Evolutionary conservation across 495 filamentous ascomycete genomes (phyloP).

Genomic region (Acidomyces sp.): DNA sequence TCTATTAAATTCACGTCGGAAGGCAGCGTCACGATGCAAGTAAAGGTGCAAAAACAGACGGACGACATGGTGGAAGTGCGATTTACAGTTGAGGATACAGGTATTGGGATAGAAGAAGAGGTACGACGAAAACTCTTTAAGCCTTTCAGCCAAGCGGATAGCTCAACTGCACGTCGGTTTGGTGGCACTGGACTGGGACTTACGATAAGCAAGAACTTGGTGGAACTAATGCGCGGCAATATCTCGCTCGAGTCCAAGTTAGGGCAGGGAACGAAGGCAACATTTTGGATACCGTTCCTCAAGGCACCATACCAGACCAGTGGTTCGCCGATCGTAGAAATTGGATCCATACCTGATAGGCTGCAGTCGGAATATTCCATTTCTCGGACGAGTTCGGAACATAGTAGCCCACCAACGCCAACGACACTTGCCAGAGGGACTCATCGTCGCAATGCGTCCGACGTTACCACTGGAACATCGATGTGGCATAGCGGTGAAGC

Average conservation of each 20-base stretch:
- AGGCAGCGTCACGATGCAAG: slow-evolving; percentile 46
- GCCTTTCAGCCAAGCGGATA: slow-evolving; percentile 75
- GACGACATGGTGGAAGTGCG: slow-evolving; percentile 31
- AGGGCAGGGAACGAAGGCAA: slow-evolving; percentile 48
- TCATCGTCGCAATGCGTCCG: slow-evolving; percentile 26
- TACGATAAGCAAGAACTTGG: slow-evolving; percentile 34
- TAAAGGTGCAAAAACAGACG: slow-evolving; percentile 26
- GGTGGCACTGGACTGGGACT: slow-evolving; percentile 47
- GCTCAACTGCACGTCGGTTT: slow-evolving; percentile 60
- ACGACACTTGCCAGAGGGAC: slow-evolving; percentile 23
- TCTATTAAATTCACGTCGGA: slow-evolving; percentile 76
- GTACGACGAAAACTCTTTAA: slow-evolving; percentile 63
- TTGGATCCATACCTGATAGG: slow-evolving; percentile 44
- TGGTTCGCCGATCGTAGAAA: slow-evolving; percentile 34
- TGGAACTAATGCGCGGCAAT: slow-evolving; percentile 69
- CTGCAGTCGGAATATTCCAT: slow-evolving; percentile 50
- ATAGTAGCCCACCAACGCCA: slow-evolving; percentile 26
- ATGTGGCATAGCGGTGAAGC: slow-evolving; percentile 1
- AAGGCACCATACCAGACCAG: slow-evolving; percentile 33
- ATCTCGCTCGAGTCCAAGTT: slow-evolving; percentile 50
- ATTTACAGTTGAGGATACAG: slow-evolving; percentile 64
- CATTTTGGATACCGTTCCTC: slow-evolving; percentile 57
- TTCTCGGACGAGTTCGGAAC: slow-evolving; percentile 43
- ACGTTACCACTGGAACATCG: neutral
- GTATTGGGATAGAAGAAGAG: slow-evolving; percentile 71